A percentile compares a stretch with the other conserved stretches of the same genome.
These are phyloP conservation scores for Tylopilus sp. DNA, from an alignment of 1,284 basidiomycete genomes.

Conservation along the genomic window DNA sequence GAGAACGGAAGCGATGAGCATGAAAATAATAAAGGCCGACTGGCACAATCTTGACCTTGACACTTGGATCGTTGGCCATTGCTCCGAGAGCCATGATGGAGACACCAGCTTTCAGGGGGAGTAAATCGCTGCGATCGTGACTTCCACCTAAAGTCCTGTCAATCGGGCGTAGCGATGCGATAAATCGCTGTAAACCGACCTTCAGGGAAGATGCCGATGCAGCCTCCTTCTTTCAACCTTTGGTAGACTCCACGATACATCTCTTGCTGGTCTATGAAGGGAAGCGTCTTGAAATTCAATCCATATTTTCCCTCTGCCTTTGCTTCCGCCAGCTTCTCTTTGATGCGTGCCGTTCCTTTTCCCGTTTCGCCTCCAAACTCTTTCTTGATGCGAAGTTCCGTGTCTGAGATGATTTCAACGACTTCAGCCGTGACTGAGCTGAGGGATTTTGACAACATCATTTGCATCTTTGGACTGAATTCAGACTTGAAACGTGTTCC, in stretches of 20 bases:
- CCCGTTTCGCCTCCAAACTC: slow-evolving; percentile 85
- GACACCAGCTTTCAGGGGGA: slow-evolving; percentile 94
- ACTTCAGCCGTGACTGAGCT: slow-evolving; percentile 83
- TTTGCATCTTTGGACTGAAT: slow-evolving; percentile 78
- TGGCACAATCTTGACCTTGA: slow-evolving; percentile 90
- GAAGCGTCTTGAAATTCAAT: slow-evolving; percentile 73
- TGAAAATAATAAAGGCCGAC: slow-evolving; percentile 96
- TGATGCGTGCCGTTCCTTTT: slow-evolving; percentile 68
- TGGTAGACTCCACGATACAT: slow-evolving; percentile 97
- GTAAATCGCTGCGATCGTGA: slow-evolving; percentile 91
- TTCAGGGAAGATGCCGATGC: slow-evolving; percentile 96
- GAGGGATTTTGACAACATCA: slow-evolving; percentile 83
- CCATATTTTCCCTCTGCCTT: slow-evolving; percentile 55
- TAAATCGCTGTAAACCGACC: slow-evolving; percentile 44
- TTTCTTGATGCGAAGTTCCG: slow-evolving; percentile 78
- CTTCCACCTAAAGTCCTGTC: slow-evolving; percentile 69
- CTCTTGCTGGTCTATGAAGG: slow-evolving; percentile 87
- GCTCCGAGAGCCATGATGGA: slow-evolving; percentile 98
- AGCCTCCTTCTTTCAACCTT: slow-evolving; percentile 81
- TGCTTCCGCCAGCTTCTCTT: slow-evolving; percentile 62
- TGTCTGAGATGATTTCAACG: slow-evolving; percentile 87
- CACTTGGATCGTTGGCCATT: slow-evolving; percentile 85
- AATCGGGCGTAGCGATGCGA: slow-evolving; percentile 5
- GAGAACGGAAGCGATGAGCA: slow-evolving; percentile 89
- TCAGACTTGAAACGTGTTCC: slow-evolving; percentile 80